These are phyloP conservation scores for Syzygium aqueum DNA, from an alignment of 345 rosid genomes.

Conservation along the genomic window DNA sequence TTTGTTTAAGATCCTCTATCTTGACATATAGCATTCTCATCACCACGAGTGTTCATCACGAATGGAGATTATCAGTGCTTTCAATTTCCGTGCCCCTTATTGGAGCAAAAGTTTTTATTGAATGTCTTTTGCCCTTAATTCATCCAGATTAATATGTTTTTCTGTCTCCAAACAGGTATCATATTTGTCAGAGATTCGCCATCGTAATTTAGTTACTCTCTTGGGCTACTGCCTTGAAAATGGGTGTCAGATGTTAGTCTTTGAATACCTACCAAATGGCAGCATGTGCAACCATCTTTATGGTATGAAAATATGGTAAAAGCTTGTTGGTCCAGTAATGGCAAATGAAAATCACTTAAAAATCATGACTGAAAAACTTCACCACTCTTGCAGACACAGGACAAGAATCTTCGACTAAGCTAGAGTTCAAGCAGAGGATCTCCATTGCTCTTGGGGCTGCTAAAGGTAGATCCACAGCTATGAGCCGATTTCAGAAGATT, in stretches of 20 bases:
- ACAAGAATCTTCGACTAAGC: conserved; percentile 25
- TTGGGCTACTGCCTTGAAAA: conserved; percentile 51
- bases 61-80: not conserved
- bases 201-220: conserved; percentile 50
- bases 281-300: conserved; percentile 44
- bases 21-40: not conserved
- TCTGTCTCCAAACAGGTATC: conserved; percentile 24
- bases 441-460: conserved; percentile 62
- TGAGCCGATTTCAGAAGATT: not conserved
- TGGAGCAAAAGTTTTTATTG: no score
- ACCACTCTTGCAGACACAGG: conserved; percentile 19
- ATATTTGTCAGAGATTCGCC: conserved; percentile 44
- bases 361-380: not conserved
- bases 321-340: not conserved
- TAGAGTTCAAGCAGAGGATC: conserved; percentile 59
- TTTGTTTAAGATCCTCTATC: not conserved
- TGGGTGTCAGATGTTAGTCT: conserved; percentile 43
- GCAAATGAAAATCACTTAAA: not conserved
- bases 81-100: not conserved
- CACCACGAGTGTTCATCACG: not conserved
- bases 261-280: conserved; percentile 58
- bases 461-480: conserved; percentile 32
- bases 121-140: not conserved
- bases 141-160: not conserved
- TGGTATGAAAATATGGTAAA: conserved; percentile 20